These are phyloP conservation scores for Lachancea cidri DNA, from an alignment of 805 yeast species.

Conservation along the genomic window DNA sequence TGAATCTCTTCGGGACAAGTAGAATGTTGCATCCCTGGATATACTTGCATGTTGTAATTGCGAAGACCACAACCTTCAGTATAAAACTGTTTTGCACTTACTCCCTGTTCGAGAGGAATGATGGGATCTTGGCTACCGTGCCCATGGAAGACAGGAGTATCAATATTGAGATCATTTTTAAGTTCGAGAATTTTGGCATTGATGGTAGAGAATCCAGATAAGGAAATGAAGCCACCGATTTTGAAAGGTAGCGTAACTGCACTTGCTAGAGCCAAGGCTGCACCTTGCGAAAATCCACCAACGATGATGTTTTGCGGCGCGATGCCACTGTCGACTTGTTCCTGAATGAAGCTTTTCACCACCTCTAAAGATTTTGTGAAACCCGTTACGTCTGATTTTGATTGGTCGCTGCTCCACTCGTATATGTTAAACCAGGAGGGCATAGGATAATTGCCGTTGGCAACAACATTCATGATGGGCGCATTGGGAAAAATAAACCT, in stretches of 20 bases:
- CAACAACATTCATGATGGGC: slow-evolving; percentile 64
- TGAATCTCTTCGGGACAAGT: slow-evolving; percentile 61
- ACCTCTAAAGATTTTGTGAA: slow-evolving; percentile 44
- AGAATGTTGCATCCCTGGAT: slow-evolving; percentile 63
- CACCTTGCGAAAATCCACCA: slow-evolving; percentile 97
- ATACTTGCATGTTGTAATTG: slow-evolving; percentile 47
- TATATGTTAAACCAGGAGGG: slow-evolving; percentile 86
- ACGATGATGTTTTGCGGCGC: slow-evolving; percentile 66
- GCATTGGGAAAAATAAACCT: slow-evolving; percentile 91
- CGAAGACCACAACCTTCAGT: slow-evolving; percentile 36
- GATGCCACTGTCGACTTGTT: slow-evolving; percentile 50
- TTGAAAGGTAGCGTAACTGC: slow-evolving; percentile 49
- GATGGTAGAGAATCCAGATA: slow-evolving; percentile 69
- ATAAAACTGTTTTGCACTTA: slow-evolving; percentile 43
- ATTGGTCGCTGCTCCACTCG: slow-evolving; percentile 43
- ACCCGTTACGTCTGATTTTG: slow-evolving; percentile 47
- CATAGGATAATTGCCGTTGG: slow-evolving; percentile 59
- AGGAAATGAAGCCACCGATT: slow-evolving; percentile 70
- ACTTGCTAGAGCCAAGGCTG: slow-evolving; percentile 66
- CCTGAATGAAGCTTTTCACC: slow-evolving; percentile 43
- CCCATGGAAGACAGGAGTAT: slow-evolving; percentile 80
- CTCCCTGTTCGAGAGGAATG: slow-evolving; percentile 34
- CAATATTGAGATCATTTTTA: slow-evolving; percentile 40
- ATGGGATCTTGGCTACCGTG: slow-evolving; percentile 81
- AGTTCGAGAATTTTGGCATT: slow-evolving; percentile 14